phyloP scores from a whole-genome alignment of 2,329 filamentous ascomycete species.

The Trichoderma sp. region DNA sequence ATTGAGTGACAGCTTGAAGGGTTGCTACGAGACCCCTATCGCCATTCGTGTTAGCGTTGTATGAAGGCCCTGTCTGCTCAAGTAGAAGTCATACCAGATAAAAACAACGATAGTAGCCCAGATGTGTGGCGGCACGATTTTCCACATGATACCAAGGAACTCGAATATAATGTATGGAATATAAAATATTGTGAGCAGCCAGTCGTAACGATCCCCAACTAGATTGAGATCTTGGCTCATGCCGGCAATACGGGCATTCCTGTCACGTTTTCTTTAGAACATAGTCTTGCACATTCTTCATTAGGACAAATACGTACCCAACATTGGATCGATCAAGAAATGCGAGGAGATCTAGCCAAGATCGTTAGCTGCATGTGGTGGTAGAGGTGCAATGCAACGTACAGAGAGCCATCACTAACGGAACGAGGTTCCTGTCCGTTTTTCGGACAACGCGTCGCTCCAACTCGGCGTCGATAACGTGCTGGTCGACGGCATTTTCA shows the following conservation, averaged over 20 bases:
- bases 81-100: background rate
- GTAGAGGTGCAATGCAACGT: background rate
- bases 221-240: background rate
- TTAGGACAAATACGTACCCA: constrained; percentile 23
- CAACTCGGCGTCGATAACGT: constrained; percentile 28
- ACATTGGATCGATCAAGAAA: constrained; percentile 31
- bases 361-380: background rate
- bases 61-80: background rate
- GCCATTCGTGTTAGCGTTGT: background rate
- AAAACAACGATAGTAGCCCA: background rate
- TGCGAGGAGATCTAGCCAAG: constrained; percentile 26
- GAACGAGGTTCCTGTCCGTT: constrained; percentile 27
- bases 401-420: constrained; percentile 26
- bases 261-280: background rate
- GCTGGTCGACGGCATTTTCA: constrained; percentile 19
- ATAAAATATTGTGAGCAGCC: constrained; percentile 28
- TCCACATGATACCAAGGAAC: constrained; percentile 26
- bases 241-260: constrained; percentile 12
- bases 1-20: background rate
- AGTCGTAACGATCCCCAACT: constrained; percentile 17
- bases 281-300: background rate
- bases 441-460: constrained; percentile 28
- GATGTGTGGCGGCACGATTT: constrained; percentile 25
- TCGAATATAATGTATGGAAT: constrained; percentile 28
- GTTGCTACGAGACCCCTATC: background rate